Base-by-base conservation (phyloP, 2,329 filamentous ascomycete genomes). In the Phaeophleospora eucalypticola region DNA sequence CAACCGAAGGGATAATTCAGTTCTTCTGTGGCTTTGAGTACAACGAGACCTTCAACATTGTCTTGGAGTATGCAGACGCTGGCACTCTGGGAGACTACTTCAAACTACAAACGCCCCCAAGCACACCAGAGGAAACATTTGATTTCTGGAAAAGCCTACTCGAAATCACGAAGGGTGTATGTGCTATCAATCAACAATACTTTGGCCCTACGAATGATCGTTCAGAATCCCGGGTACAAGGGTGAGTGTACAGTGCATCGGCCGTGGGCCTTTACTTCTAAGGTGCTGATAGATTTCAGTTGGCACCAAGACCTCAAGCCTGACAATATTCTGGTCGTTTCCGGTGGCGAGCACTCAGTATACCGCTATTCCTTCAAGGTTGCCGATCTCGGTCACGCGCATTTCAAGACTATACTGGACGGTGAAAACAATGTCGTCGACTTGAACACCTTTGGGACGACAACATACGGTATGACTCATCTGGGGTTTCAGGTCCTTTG, bases 231-330 rank as follows among this genome's bases (percentile, higher is more conserved):
- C 34, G n/a, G 14, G 7, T 18, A 33, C 12, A 3, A 8, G 19
- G 18, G 16, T 14, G 4, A 8, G 21, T 19, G 19, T 3, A 12
- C 27, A 18, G n/a, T n/a, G n/a, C n/a, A n/a, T n/a, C n/a, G n/a
- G n/a, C n/a, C n/a, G n/a, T n/a, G n/a, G n/a, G n/a, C n/a, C n/a
- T n/a, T n/a, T n/a, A n/a, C n/a, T n/a, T n/a, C n/a, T n/a, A n/a
- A n/a, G n/a, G n/a, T n/a, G n/a, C n/a, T 18, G 15, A 14, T n/a
- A 24, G 7, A 27, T 12, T 29, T 27, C 19, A 48, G 48, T 16
- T 43, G 64, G 64, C 65, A 69, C 52, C 58, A 61, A 39, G 61
- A 67, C 50, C 52, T 69, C 10, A 67, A 61, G 18, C 64, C 64
- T 3, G 45, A 39, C 16, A 67, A 64, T 35, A 64, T 69, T 10